Evolutionary conservation across 352 stramenopile species (phyloP), one percentile per base, ranked within the genome.

Genomic region (Peronospora destructor): DNA sequence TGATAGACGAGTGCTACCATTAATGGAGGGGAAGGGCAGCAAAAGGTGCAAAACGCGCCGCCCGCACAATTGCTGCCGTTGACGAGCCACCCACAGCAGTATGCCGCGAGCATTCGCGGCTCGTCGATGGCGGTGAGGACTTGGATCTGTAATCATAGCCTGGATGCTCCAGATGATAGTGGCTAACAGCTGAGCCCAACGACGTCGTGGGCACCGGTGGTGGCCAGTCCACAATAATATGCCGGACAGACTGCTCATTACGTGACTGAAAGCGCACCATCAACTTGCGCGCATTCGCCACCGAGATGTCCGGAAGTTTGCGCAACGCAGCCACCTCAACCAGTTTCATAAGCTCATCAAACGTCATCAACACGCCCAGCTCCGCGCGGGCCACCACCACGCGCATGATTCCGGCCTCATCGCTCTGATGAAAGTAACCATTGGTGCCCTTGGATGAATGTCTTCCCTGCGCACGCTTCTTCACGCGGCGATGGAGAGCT

Each of bases 291-390:
- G 75, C 75, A 21, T 63, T 61, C n/a, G 81, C 63, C 19, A 86
- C 62, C 2, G 75, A 79, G 7, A 86, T 51, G 21, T 84, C 68
- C 0, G 75, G 75, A 12, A 86, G 37, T 26, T 86, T 86, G 12
- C 68, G 68, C 21, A 83, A 46, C 23, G 71, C 71, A 1, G 68
- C 43, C 3, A 69, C 67, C 40, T 82, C 67, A n/a, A 85, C 59
- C 7, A 85, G 59, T 17, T 69, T 55, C 53, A 79, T 74, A 17
- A 86, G 46, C 53, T 86, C 75, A 2, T 76, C 68, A 41, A 81
- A 84, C 14, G 64, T 76, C 75, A 86, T 84, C 21, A 81, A 42
- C 25, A 86, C 72, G 23, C 75, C 75, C 29, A 86, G 25, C 37
- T 86, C 70, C 2, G 72, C 72, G 25, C 66, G 71, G 35, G 72